Evolutionary conservation across 2,329 filamentous ascomycete species (phyloP), one percentile per base, ranked within the genome.

Genomic region (Ophiostoma perfectum): DNA sequence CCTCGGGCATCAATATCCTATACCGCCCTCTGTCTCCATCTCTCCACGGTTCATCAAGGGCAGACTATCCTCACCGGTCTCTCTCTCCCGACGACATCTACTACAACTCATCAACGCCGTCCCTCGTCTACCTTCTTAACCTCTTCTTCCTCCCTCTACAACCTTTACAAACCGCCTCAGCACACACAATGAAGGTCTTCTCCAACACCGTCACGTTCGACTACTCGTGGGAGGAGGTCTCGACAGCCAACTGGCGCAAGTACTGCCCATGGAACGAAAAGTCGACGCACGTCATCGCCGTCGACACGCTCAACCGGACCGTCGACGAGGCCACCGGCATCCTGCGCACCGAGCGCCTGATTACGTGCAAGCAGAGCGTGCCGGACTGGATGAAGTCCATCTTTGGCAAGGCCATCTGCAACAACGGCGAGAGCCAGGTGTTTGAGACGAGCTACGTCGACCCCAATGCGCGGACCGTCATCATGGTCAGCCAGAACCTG

Each of bases 231-330:
- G 92, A 97, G 76, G 94, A 98, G 79, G 95, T 99, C 47, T 97
- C 93, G 39, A 93, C 92, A 14, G 93, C 91, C 77, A 99, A 99
- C 85, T 99, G 95, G 95, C 90, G 89, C 74, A 99, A 99, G 80
- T 99, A 99, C 81, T 96, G 92, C 76, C 94, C 94, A 27, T 98
- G 95, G 94, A 99, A 99, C 82, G 91, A 97, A 79, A 95, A 97
- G 81, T 93, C 91, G n/a, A 92, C 93, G 55, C 95, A 99, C 79
- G 95, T 99, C 73, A 88, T 96, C 73, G 93, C 92, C 73, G 95
- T 98, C 75, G 95, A 99, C 81, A 98, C 94, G 14, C 80, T 99
- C 74, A 90, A 88, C 67, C 91, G 95, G 63, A 73, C 73, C 65
- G 81, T 88, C 77, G 84, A 87, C 74, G 77, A 81, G 1, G 77